These are phyloP conservation scores for Talaromyces islandicus DNA, from an alignment of 2,329 filamentous ascomycete genomes.

Conservation along the genomic window DNA sequence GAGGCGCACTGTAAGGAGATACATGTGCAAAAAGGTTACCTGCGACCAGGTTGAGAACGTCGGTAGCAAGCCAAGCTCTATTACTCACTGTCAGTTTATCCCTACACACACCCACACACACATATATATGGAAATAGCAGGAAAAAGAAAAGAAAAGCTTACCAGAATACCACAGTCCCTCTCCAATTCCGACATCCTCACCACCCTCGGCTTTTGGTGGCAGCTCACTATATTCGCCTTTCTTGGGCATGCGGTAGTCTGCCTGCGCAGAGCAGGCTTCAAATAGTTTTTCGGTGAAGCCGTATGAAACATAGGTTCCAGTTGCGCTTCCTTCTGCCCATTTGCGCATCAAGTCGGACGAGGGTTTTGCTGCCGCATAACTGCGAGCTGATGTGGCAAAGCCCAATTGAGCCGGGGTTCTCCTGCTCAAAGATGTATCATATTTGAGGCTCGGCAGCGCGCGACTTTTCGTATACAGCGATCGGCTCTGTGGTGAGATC, in stretches of 20 bases:
- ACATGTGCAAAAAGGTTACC: conserved; percentile 94
- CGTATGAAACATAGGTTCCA: conserved; percentile 73
- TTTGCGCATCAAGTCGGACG: conserved; percentile 22
- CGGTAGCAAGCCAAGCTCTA: conserved; percentile 71
- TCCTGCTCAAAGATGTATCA: not conserved
- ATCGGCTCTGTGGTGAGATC: not conserved
- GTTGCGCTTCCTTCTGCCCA: conserved; percentile 37
- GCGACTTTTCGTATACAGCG: conserved; percentile 1
- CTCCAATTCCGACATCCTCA: conserved; percentile 72
- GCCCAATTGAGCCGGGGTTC: not conserved
- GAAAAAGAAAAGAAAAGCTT: not conserved
- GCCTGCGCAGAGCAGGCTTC: conserved; percentile 67
- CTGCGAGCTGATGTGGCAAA: not conserved
- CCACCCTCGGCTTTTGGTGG: conserved; percentile 67
- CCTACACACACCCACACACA: too few relatives aligned
- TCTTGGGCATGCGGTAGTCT: conserved; percentile 63
- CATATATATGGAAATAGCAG: too few relatives aligned
- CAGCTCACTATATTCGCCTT: conserved; percentile 56
- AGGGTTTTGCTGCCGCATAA: conserved; percentile 2
- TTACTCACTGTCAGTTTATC: not conserved
- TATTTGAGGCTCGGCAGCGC: not conserved
- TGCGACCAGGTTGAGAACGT: conserved; percentile 97
- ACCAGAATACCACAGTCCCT: conserved; percentile 80
- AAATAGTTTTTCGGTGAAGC: conserved; percentile 71
- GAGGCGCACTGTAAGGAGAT: conserved; percentile 76